phyloP scores from a whole-genome alignment of 345 rosid genomes.

The Lepidium aucheri region DNA sequence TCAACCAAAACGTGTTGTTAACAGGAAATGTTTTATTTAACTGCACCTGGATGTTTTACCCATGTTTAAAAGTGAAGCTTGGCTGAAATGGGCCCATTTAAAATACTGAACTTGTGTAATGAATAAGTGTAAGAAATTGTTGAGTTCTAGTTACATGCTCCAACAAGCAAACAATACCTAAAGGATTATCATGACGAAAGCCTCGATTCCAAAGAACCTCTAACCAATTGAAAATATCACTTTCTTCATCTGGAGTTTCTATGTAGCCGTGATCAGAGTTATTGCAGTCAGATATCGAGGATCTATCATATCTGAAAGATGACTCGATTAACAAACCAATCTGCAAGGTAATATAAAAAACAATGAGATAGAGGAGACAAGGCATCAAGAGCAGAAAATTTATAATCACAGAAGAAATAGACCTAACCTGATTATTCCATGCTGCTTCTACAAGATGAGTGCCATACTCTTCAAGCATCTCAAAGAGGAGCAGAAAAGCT shows the following conservation, averaged over 20 bases:
- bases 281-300: conserved; percentile 30
- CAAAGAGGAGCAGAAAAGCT: conserved; percentile 77
- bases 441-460: conserved; percentile 96
- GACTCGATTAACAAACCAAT: conserved; percentile 58
- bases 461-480: conserved; percentile 96
- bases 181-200: conserved; percentile 83
- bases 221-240: conserved; percentile 61
- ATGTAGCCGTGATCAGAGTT: conserved; percentile 28
- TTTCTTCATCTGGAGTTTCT: conserved; percentile 32
- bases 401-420: neutral
- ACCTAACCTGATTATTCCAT: conserved; percentile 83
- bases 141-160: conserved; percentile 3
- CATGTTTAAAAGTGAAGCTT: neutral
- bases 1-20: neutral
- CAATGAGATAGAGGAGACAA: conserved; percentile 17
- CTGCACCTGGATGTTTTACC: neutral
- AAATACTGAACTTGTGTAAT: neutral
- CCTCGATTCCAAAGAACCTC: conserved; percentile 83
- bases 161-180: conserved; percentile 42
- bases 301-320: conserved; percentile 40
- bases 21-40: neutral
- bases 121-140: neutral
- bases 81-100: neutral
- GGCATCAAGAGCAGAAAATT: conserved; percentile 4
- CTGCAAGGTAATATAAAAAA: conserved; percentile 36